A percentile compares a stretch with the other conserved stretches of the same genome.
Conservation (phyloP, 768 basidiomycete genomes). For the Mycena galopus region DNA sequence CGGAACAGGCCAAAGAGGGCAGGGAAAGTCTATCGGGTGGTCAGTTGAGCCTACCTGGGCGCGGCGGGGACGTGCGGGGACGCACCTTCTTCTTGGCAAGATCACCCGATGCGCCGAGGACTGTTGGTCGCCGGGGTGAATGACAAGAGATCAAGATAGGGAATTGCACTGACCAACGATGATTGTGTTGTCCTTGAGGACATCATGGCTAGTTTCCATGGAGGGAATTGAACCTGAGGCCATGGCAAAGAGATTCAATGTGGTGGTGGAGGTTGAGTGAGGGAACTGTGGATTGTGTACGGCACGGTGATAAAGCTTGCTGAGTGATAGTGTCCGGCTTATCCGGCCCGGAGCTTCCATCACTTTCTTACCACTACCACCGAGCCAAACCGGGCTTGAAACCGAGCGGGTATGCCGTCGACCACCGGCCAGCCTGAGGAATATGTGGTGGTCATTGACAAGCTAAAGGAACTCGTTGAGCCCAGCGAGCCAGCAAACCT, state of each 20-base stretch:
- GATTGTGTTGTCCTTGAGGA: slow-evolving; percentile 89
- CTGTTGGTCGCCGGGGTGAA: slow-evolving; percentile 54
- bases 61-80: slow-evolving; percentile 2
- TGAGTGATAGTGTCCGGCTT: not conserved
- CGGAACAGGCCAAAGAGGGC: slow-evolving; percentile 93
- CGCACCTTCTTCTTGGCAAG: slow-evolving; percentile 97
- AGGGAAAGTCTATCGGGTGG: slow-evolving; percentile 82
- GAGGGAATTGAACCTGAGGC: slow-evolving; percentile 89
- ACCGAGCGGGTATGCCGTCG: no score
- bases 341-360: not conserved
- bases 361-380: no score
- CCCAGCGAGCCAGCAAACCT: slow-evolving; percentile 49
- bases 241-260: slow-evolving; percentile 48
- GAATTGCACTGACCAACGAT: slow-evolving; percentile 77
- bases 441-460: slow-evolving; percentile 68
- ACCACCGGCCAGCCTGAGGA: slow-evolving; percentile 31
- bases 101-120: slow-evolving; percentile 96
- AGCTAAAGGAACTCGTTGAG: slow-evolving; percentile 74
- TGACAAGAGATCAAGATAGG: slow-evolving; percentile 32
- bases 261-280: slow-evolving; percentile 41
- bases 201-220: slow-evolving; percentile 80
- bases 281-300: slow-evolving; percentile 2
- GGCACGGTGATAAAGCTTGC: not conserved
- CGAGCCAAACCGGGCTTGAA: no score
- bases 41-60: slow-evolving; percentile 11